phyloP scores from a whole-genome alignment of 306 rosid species.

The Fagus crenata region DNA sequence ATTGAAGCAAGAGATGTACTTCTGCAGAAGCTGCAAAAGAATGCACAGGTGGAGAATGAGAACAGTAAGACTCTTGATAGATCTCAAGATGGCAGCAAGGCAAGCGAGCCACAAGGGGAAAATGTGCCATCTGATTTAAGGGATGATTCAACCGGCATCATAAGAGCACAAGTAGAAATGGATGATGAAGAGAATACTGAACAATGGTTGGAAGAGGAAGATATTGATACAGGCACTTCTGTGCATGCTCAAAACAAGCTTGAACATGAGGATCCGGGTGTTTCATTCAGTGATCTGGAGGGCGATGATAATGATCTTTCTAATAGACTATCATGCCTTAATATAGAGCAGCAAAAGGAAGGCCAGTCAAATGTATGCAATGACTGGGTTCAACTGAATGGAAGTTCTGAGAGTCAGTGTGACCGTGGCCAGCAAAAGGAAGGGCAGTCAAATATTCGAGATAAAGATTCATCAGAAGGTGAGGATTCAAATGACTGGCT shows the following conservation, averaged over 20 bases:
- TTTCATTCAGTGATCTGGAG: conserved; percentile 85
- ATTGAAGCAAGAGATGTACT: conserved; percentile 65
- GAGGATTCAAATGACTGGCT: conserved; percentile 88
- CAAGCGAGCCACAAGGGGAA: conserved; percentile 29
- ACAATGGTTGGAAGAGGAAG: conserved; percentile 49
- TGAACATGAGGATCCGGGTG: conserved; percentile 52
- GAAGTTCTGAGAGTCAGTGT: conserved; percentile 29
- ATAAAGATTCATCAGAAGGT: conserved; percentile 75
- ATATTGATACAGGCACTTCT: conserved; percentile 42
- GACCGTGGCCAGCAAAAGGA: conserved; percentile 35
- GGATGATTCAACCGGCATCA: conserved; percentile 32
- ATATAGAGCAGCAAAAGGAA: conserved; percentile 29
- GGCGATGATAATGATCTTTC: conserved; percentile 54
- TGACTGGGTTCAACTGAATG: conserved; percentile 81
- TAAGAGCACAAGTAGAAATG: conserved; percentile 42
- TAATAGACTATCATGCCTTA: conserved; percentile 42
- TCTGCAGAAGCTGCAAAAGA: conserved; percentile 54
- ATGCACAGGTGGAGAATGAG: conserved; percentile 38
- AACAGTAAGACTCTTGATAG: conserved; percentile 19
- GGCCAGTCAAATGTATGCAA: conserved; percentile 46
- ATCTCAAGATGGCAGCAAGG: conserved; percentile 37
- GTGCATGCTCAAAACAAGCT: conserved; percentile 38
- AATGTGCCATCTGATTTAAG: conserved; percentile 31
- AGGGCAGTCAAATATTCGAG: conserved; percentile 30
- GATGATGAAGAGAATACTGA: conserved; percentile 44